Conservation (phyloP, 2,329 filamentous ascomycete species). For the Sporothrix euskadiensis region DNA sequence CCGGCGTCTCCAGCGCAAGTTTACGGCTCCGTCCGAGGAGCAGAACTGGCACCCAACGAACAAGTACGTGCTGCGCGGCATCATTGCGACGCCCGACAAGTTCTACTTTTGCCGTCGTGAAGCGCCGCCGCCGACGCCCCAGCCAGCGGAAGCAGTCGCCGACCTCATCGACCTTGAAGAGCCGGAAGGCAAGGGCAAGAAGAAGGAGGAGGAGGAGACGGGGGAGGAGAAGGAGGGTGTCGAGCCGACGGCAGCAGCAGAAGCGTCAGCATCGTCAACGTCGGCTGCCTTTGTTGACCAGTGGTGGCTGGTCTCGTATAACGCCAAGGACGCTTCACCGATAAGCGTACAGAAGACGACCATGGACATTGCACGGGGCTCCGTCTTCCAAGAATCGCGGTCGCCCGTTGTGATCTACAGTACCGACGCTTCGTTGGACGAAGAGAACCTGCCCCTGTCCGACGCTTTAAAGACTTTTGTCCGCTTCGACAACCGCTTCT, state of each 20-base stretch:
- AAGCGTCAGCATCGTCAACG: conserved; percentile 57
- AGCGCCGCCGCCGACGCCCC: conserved; percentile 21
- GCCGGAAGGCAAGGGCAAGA: conserved; percentile 25
- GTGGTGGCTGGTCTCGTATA: conserved; percentile 39
- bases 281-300: conserved; percentile 51
- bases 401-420: conserved; percentile 40
- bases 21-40: conserved; percentile 34
- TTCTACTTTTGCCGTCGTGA: conserved; percentile 38
- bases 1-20: conserved; percentile 20
- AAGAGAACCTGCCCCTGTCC: conserved; percentile 33
- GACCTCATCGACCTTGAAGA: not conserved
- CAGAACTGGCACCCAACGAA: conserved; percentile 37
- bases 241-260: not conserved
- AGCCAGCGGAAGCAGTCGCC: not conserved
- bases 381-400: conserved; percentile 29
- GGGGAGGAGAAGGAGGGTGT: not conserved
- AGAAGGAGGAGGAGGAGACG: not conserved
- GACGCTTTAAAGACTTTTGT: conserved; percentile 40
- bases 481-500: conserved; percentile 41
- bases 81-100: conserved; percentile 35
- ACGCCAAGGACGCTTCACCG: conserved; percentile 30
- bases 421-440: conserved; percentile 37
- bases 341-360: conserved; percentile 33
- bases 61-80: conserved; percentile 39
- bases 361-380: conserved; percentile 32